Evolutionary conservation across 441 rosid species (phyloP).

Genomic region (Isatis lusitanica): DNA sequence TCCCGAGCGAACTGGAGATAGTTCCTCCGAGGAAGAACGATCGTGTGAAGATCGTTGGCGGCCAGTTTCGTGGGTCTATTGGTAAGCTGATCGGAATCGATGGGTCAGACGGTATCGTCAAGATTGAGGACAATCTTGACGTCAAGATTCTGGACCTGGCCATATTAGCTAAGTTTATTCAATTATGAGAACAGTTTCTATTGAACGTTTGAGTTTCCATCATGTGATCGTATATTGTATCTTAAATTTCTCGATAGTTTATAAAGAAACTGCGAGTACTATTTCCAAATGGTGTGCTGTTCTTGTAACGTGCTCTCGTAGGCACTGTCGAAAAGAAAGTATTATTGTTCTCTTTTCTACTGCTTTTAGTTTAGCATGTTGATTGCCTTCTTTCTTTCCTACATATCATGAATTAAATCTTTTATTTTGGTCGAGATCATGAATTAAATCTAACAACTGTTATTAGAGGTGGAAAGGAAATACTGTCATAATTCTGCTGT

Average conservation of each 20-base stretch:
- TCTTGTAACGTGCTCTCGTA: not conserved
- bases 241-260: conserved; percentile 10
- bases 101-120: conserved; percentile 88
- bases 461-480: too few relatives aligned
- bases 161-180: conserved; percentile 64
- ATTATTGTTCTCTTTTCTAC: not conserved
- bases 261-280: not conserved
- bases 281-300: not conserved
- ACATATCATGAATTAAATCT: not conserved
- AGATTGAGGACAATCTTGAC: conserved; percentile 81
- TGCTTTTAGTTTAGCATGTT: not conserved
- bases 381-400: not conserved
- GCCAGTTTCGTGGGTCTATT: conserved; percentile 70
- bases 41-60: conserved; percentile 86
- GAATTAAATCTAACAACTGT: too few relatives aligned
- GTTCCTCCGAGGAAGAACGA: conserved; percentile 82
- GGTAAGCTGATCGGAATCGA: conserved; percentile 96
- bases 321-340: not conserved
- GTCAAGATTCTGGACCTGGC: conserved; percentile 86
- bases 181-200: conserved; percentile 22
- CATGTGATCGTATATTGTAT: conserved; percentile 14
- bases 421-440: too few relatives aligned
- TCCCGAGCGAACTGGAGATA: conserved; percentile 62
- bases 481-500: too few relatives aligned
- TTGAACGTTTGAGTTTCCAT: not conserved